Base-by-base conservation (phyloP, 805 yeast species). In the Candida wancherniae region DNA sequence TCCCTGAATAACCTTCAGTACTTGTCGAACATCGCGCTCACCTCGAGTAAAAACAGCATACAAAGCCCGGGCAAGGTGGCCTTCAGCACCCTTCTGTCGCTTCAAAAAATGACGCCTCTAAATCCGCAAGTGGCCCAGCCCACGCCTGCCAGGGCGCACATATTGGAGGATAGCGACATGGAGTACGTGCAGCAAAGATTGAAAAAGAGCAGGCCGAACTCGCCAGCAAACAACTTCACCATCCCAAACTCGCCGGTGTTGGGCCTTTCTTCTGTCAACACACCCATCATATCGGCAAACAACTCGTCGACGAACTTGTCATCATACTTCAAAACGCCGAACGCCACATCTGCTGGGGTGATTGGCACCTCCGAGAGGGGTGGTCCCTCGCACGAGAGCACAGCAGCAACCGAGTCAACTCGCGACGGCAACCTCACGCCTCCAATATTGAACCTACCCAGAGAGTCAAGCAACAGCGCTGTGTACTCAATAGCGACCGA, bases 51-150 rank as follows among this genome's bases (percentile, higher is more conserved):
- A 22, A 29, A 13, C 17, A 29, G 43, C 23, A 53, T 62, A 24
- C 61, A 67, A 2, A 53, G 48, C 28, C 55, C 57, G n/a, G 23
- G 34, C 26, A 39, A 38, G 43, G 28, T 28, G 28, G 27, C 33
- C 4, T 43, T 64, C 25, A 61, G 50, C 45, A 55, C 71, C 4
- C 52, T 67, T 24, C 57, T 67, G 28, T 69, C 82, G 3, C 52
- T 79, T 32, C 83, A 77, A 48, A 63, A 78, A 48, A 73, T 77
- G 80, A 77, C 82, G 0, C 83, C 52, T 30, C 33, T 50, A 17
- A 42, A 34, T 13, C 44, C 40, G 6, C 42, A 40, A 5, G 31
- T 39, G 18, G 45, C 37, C 11, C 46, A 36, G 15, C 48, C 48
- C 2, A 37, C 47, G 14, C 41, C 51, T 12, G 31, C 42, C 15